phyloP scores from a whole-genome alignment of 345 rosid species.

The Viola odorata region DNA sequence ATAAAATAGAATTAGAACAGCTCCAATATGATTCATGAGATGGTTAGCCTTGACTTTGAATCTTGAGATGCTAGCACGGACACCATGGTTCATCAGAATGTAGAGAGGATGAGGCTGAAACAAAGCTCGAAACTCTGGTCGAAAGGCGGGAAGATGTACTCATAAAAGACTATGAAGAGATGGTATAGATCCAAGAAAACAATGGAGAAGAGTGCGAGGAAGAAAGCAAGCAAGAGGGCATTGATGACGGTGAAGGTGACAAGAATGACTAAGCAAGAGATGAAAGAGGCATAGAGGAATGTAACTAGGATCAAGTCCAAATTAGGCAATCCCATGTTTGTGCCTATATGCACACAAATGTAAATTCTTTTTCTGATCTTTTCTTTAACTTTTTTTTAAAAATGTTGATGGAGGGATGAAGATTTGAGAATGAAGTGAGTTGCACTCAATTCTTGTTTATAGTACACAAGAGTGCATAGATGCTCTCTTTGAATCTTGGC shows the following conservation, averaged over 20 bases:
- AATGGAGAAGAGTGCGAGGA: slow-evolving; percentile 17
- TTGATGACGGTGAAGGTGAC: slow-evolving; percentile 11
- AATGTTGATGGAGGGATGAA: not conserved
- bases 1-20: not conserved
- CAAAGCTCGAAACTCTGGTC: slow-evolving; percentile 30
- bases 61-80: not conserved
- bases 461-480: no score
- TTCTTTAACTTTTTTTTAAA: not conserved
- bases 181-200: slow-evolving; percentile 21
- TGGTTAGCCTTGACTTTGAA: slow-evolving; percentile 6
- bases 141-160: not conserved
- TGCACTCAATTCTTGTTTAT: slow-evolving; percentile 24
- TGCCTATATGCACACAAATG: not conserved
- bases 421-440: slow-evolving; percentile 32
- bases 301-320: slow-evolving; percentile 33
- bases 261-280: slow-evolving; percentile 19
- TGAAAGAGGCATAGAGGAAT: slow-evolving; percentile 29
- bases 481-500: no score
- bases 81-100: not conserved
- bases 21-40: slow-evolving; percentile 1
- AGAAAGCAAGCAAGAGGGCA: slow-evolving; percentile 22
- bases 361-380: not conserved
- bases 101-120: slow-evolving; percentile 25
- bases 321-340: slow-evolving; percentile 27
- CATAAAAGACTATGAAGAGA: not conserved